Percentiles rank a stretch among this genome's conserved stretches.
Conservation (phyloP, 2,329 filamentous ascomycete species). For the Xenosphaeropsis pyriputrescens region DNA sequence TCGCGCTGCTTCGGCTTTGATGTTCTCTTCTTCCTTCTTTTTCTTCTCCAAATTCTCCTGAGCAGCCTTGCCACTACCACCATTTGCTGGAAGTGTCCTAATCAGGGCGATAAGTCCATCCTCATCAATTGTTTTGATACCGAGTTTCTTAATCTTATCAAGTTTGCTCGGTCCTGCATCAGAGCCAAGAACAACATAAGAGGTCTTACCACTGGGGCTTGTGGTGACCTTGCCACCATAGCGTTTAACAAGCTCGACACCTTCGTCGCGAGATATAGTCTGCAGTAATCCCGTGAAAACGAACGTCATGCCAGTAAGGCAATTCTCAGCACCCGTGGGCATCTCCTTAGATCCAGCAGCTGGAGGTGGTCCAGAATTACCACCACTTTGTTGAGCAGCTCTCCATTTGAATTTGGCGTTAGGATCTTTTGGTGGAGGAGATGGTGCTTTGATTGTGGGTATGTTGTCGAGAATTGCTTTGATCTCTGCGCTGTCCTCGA, state of each 20-base stretch:
- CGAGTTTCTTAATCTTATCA: conserved; percentile 64
- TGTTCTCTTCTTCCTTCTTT: conserved; percentile 69
- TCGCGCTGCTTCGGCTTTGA: conserved; percentile 64
- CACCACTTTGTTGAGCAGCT: conserved; percentile 40
- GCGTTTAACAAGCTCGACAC: conserved; percentile 71
- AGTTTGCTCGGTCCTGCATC: conserved; percentile 93
- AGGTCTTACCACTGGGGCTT: conserved; percentile 84
- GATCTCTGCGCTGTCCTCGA: conserved; percentile 54
- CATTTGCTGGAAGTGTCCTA: conserved; percentile 63
- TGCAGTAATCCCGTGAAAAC: conserved; percentile 88
- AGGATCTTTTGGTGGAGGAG: conserved; percentile 60
- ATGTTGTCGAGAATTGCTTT: conserved; percentile 82
- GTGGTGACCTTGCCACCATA: conserved; percentile 86
- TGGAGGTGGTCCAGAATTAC: conserved; percentile 47
- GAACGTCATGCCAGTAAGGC: conserved; percentile 76
- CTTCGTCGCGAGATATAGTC: conserved; percentile 71
- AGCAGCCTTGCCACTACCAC: conserved; percentile 77
- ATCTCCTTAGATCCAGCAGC: conserved; percentile 53
- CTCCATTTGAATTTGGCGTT: conserved; percentile 71
- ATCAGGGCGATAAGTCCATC: conserved; percentile 84
- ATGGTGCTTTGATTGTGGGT: conserved; percentile 67
- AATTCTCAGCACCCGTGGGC: conserved; percentile 76
- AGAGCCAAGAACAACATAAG: conserved; percentile 76
- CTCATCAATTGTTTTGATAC: conserved; percentile 87
- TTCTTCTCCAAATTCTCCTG: conserved; percentile 76